Base-by-base conservation (phyloP, 2,329 filamentous ascomycete genomes). In the Trichoderma guizhouense region DNA sequence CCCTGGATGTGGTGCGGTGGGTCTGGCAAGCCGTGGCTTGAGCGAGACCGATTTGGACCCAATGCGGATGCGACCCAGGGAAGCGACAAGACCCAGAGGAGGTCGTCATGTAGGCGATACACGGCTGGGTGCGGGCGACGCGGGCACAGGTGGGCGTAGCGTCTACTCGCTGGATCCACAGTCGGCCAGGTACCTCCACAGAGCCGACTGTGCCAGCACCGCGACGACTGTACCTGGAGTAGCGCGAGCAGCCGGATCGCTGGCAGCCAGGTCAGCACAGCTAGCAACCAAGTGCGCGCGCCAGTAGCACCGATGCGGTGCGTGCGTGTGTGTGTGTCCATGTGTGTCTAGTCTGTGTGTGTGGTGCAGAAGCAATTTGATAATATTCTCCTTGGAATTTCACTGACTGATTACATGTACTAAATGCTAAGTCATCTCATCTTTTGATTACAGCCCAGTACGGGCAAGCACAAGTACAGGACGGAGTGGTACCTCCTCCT, bases 21-120 rank as follows among this genome's bases (percentile, higher is more conserved):
- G 43, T 9, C n/a, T 2, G 3, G 1, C 43, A 51, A 51, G 43
- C 43, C 43, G 43, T 51, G 43, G n/a, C 43, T 51, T 51, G 43
- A 51, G 43, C 43, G 43, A 51, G 43, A 51, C 43, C 43, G 43
- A 51, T 51, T 51, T 51, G 43, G 43, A 21, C 26, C 26, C 57
- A 53, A 69, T 69, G 55, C 67, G 55, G 67, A 63, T 53, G 36
- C 39, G 43, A 24, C 67, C 67, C 57, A 62, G 57, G 21, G 67
- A 53, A 53, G 55, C 36, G 53, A 57, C 32, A 58, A 43, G 30
- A n/a, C 36, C 36, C 15, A 39, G 36, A 18, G 9, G 3, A 9
- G 57, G 24, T 8, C 26, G 28, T 7, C 7, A 34, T 18, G 18
- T 53, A 36, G 63, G 11, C 18, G 47, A 30, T 53, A 66, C 57